Evolutionary conservation across 805 yeast species (phyloP), one percentile per base, ranked within the genome.

Genomic region (Saccharomycopsis vini): DNA sequence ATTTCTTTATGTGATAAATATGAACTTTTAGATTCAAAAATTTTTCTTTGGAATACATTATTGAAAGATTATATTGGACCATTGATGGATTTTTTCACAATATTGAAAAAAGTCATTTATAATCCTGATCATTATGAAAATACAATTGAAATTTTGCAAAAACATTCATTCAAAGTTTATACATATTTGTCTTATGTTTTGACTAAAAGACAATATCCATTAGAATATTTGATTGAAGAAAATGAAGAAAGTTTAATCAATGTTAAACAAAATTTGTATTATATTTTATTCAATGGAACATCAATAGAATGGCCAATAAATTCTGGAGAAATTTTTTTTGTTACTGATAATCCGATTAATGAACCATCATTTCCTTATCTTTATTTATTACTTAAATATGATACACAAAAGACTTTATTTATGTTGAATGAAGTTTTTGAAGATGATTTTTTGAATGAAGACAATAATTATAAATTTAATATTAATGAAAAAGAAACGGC

Each of bases 391-490:
- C 57, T 87, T n/a, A 63, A 65, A 32, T 70, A 60, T 51, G 72
- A 81, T 50, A 67, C 82, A 3, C 64, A 71, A n/a, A 72, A 72
- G 31, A 73, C 80, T 62, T 69, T 89, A 29, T 66, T 80, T 0
- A 72, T 84, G 15, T 59, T 92, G 46, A 81, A 87, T 58, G 95
- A 84, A 57, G 81, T 83, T 6, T 79, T 90, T 56, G 97, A 90
- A 56, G 95, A 87, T 57, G 63, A 82, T 0, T 66, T 74, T 34
- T 59, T 90, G 44, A 86, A 88, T 58, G 87, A 78, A 18, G 78
- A 75, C 36, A 71, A 65, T 23, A 56, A 62, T 3, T 13, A 10
- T 15, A 7, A 21, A 10, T 9, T 6, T 18, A 29, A 3, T 13
- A 19, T 21, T 28, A 20, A 12, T 22, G 40, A 31, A 6, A 13